phyloP scores from a whole-genome alignment of 2,329 filamentous ascomycete genomes.

The Ambrosiella xylebori region DNA sequence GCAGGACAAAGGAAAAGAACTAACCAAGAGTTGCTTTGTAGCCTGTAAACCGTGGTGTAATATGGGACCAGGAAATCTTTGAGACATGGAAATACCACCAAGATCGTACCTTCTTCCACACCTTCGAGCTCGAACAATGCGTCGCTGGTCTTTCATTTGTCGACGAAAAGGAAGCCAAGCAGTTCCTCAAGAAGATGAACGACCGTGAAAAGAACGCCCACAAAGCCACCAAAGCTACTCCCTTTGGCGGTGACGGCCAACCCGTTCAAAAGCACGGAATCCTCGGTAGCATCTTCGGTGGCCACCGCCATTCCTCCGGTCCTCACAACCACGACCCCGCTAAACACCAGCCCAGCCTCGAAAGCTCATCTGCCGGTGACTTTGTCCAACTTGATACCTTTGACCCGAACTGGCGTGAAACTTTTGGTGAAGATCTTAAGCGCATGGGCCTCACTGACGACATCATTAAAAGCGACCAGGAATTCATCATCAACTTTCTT shows the following conservation, averaged over 20 bases:
- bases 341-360: slow-evolving; percentile 20
- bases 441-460: slow-evolving; percentile 47
- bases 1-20: not conserved
- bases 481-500: slow-evolving; percentile 50
- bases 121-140: slow-evolving; percentile 88
- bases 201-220: slow-evolving; percentile 90
- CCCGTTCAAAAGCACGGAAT: slow-evolving; percentile 25
- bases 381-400: slow-evolving; percentile 46
- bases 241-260: slow-evolving; percentile 43
- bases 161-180: slow-evolving; percentile 94
- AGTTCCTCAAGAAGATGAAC: slow-evolving; percentile 94
- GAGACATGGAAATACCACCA: slow-evolving; percentile 91
- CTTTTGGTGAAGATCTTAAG: slow-evolving; percentile 46
- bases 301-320: slow-evolving; percentile 42
- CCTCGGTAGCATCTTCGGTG: slow-evolving; percentile 44
- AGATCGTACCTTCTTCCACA: slow-evolving; percentile 93
- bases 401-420: slow-evolving; percentile 46
- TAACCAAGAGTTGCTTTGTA: slow-evolving; percentile 22
- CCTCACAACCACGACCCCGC: slow-evolving; percentile 37
- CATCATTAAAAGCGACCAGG: slow-evolving; percentile 50
- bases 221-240: slow-evolving; percentile 65
- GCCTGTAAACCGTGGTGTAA: slow-evolving; percentile 64
- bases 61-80: slow-evolving; percentile 97
- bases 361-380: slow-evolving; percentile 29
- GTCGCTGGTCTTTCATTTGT: slow-evolving; percentile 79